phyloP scores from a whole-genome alignment of 2,329 filamentous ascomycete species.

The Aspergillus carbonarius region DNA sequence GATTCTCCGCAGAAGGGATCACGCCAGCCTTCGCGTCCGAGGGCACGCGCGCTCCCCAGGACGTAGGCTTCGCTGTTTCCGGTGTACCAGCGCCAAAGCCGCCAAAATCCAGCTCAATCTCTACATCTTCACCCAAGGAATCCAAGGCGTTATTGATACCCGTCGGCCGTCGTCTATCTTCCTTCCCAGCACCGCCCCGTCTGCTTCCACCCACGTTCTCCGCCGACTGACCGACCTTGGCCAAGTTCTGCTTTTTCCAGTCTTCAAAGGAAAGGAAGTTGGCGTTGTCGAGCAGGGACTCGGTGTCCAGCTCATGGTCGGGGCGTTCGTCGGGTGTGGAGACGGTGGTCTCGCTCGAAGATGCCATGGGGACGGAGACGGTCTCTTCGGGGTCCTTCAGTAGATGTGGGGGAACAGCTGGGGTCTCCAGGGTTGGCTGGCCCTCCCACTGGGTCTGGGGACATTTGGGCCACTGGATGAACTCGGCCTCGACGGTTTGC shows the following conservation, averaged over 20 bases:
- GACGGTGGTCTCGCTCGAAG: neutral
- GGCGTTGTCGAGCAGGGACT: slow-evolving; percentile 68
- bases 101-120: slow-evolving; percentile 74
- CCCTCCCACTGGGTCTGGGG: slow-evolving; percentile 24
- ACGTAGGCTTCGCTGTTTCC: slow-evolving; percentile 31
- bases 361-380: slow-evolving; percentile 3
- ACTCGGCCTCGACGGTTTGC: slow-evolving; percentile 19
- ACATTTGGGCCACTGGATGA: slow-evolving; percentile 28
- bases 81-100: slow-evolving; percentile 56
- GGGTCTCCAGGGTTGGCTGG: neutral
- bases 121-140: slow-evolving; percentile 79
- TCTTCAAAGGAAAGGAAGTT: slow-evolving; percentile 97
- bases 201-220: slow-evolving; percentile 63
- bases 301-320: slow-evolving; percentile 56
- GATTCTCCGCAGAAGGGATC: slow-evolving; percentile 29
- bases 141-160: slow-evolving; percentile 70
- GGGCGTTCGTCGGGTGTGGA: slow-evolving; percentile 8
- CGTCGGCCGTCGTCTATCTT: slow-evolving; percentile 49
- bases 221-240: slow-evolving; percentile 75
- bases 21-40: slow-evolving; percentile 4
- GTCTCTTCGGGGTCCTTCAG: neutral
- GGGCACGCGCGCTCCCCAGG: slow-evolving; percentile 28
- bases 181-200: slow-evolving; percentile 50
- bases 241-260: slow-evolving; percentile 93
- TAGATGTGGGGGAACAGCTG: neutral